Evolutionary conservation across 495 filamentous ascomycete genomes (phyloP), one percentile per base, ranked within the genome.

Genomic region (Aspergillus biplanus): DNA sequence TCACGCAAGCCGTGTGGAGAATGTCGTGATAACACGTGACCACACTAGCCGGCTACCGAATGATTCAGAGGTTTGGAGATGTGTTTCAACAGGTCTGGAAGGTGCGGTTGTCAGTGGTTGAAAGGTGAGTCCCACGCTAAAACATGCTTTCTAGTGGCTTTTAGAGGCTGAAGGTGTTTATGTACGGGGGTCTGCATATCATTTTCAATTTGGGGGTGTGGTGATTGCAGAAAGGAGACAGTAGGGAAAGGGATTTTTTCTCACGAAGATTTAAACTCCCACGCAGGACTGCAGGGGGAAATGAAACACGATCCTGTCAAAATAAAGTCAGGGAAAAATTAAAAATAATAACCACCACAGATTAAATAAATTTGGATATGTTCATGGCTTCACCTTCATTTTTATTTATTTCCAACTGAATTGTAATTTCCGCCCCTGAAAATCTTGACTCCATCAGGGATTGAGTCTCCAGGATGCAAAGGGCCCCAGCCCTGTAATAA

Each of bases 11-110:
- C 58, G 44, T 42, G 55, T 57, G 56, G 62, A 31, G 59, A 52
- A 74, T 74, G 71, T 71, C 71, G 71, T 71, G 69, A 71, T 73
- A 18, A 9, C 56, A 58, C 60, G 50, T 60, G 58, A 62, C 32
- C 27, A n/a, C 6, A n/a, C 15, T 21, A 16, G 47, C 32, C 46
- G 33, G 18, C 52, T 15, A n/a, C 44, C 42, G 39, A 33, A 33
- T 6, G 4, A 9, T 50, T 50, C 48, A 9, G 9, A 15, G 18
- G 15, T 49, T 49, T 49, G 1, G 18, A n/a, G 16, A 31, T 18
- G 6, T 7, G 47, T 18, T 49, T 49, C 47, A 49, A 49, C 15
- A 16, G 21, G 21, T 27, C 21, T 27, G 21, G 21, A 27, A 27
- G 21, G 21, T 27, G 21, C 21, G 21, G 21, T 27, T 27, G 21